Evolutionary conservation across 352 stramenopile species (phyloP), one percentile per base, ranked within the genome.

Genomic region (Phytophthora brassicae): DNA sequence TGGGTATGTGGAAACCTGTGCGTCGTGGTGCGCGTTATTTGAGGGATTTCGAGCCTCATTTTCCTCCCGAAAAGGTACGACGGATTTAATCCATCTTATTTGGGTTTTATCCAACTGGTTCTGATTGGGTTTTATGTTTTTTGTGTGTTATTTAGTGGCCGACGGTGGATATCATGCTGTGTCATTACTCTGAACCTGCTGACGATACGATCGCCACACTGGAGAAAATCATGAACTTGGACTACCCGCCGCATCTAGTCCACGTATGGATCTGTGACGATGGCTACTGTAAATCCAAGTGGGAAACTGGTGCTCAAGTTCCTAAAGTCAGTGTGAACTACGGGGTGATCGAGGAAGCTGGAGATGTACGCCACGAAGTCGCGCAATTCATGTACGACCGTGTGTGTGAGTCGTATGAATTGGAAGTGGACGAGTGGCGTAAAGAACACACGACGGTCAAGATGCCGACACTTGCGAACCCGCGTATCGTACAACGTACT

Each of bases 1-100:
- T 90, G 26, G 81, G 81, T 26, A 90, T 90, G 81, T 90, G 81
- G 81, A 89, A 86, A 58, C 81, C 81, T 3, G 81, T 90, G 35
- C 81, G 81, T 67, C 81, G 81, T 24, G 81, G 81, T 6, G 81
- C 81, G 26, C 77, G 81, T 8, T 90, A 89, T 60, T 56, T 90
- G 19, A 54, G 68, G 2, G 81, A 90, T 41, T 90, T 90, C 47
- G 84, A 89, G 41, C 81, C 81, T 4, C 75, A 85, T 46, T 89
- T 90, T 44, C 77, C 78, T 11, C 72, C 77, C 0, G 68, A 74
- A 46, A 88, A 88, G 65, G 65, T 72, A 58, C 19, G 36, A 24
- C 29, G 22, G 23, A 16, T 49, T 14, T 31, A 24, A 23, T n/a
- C n/a, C n/a, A n/a, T n/a, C n/a, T n/a, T n/a, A n/a, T n/a, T n/a